Evolutionary conservation across 345 rosid species (phyloP).

Genomic region (Eucalyptus coolabah): DNA sequence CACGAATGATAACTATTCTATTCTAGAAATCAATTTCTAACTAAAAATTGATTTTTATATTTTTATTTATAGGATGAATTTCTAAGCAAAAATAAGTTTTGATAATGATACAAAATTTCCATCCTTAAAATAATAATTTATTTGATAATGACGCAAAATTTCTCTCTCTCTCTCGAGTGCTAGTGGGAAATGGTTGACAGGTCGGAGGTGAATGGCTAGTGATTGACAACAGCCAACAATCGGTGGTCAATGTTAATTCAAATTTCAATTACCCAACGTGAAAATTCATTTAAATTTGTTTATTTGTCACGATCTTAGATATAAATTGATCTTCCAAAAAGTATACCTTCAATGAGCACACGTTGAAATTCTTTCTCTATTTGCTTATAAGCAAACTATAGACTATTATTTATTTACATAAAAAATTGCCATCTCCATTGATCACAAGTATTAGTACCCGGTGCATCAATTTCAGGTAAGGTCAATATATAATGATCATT

Average conservation of each 20-base stretch:
- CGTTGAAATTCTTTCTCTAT: background rate
- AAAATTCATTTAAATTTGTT: background rate
- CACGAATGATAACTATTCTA: too few relatives aligned
- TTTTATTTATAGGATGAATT: too few relatives aligned
- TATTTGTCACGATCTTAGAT: background rate
- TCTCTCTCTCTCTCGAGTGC: too few relatives aligned
- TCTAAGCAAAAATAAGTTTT: rapidly evolving
- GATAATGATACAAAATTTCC: too few relatives aligned
- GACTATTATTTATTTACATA: too few relatives aligned
- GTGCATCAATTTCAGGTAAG: background rate
- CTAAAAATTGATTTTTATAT: too few relatives aligned
- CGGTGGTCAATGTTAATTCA: rapidly evolving
- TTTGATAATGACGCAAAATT: too few relatives aligned
- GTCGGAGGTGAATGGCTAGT: rapidly evolving
- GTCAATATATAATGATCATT: background rate
- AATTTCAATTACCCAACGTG: background rate
- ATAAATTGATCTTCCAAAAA: background rate
- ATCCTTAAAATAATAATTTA: rapidly evolving
- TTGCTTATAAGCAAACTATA: background rate
- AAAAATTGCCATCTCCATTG: background rate
- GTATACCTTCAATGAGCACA: background rate
- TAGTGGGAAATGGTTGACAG: rapidly evolving
- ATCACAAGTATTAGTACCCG: background rate
- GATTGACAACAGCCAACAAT: rapidly evolving
- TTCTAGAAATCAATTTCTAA: too few relatives aligned